Evolutionary conservation across 176 grass and related monocot species (phyloP).

Genomic region (Raddia distichophylla): DNA sequence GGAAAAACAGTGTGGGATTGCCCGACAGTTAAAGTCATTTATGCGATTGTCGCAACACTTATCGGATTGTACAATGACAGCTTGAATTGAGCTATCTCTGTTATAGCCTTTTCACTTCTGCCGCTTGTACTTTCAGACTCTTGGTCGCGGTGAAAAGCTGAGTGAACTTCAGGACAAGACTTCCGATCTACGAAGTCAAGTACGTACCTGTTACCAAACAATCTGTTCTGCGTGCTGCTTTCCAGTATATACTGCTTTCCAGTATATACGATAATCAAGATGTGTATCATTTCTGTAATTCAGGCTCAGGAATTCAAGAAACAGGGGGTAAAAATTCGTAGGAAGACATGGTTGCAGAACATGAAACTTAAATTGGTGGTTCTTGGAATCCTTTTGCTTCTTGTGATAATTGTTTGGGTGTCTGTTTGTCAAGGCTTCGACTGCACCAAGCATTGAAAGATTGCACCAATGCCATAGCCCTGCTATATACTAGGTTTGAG

Average conservation of each 20-base stretch:
- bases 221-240: not conserved
- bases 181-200: constrained; percentile 74
- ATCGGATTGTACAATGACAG: not conserved
- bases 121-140: constrained; percentile 54
- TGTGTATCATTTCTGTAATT: constrained; percentile 24
- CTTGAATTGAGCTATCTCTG: not conserved
- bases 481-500: constrained; percentile 26
- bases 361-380: constrained; percentile 93
- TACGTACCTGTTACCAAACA: constrained; percentile 47
- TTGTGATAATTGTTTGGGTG: constrained; percentile 85
- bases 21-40: constrained; percentile 4
- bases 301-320: constrained; percentile 95
- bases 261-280: not conserved
- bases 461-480: constrained; percentile 7
- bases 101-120: not conserved
- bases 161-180: constrained; percentile 88
- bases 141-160: constrained; percentile 80
- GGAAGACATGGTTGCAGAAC: constrained; percentile 91
- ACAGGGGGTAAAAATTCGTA: constrained; percentile 79
- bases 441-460: constrained; percentile 82
- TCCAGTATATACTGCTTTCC: not conserved
- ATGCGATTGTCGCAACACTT: not conserved
- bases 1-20: not conserved
- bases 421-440: constrained; percentile 93
- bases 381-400: constrained; percentile 79